A percentile compares a stretch with the other conserved stretches of the same genome.
Evolutionary conservation across 768 basidiomycete species (phyloP).

Genomic region (Amanita muscaria): DNA sequence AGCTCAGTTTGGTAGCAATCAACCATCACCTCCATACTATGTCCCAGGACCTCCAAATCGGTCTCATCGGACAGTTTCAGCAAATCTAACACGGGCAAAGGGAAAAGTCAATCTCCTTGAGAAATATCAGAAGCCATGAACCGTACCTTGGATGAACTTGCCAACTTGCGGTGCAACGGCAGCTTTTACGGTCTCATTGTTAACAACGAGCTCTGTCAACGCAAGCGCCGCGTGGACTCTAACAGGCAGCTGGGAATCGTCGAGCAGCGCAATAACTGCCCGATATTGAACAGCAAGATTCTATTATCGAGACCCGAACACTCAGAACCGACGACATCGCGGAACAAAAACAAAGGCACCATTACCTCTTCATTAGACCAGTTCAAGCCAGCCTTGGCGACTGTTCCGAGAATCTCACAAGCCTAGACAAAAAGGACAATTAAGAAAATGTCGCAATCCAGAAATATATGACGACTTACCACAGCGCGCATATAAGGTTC

Average conservation of each 20-base stretch:
- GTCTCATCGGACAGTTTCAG: slow-evolving; percentile 87
- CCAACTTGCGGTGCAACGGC: slow-evolving; percentile 71
- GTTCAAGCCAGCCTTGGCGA: slow-evolving; percentile 58
- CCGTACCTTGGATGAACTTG: slow-evolving; percentile 76
- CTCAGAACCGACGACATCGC: slow-evolving; percentile 1
- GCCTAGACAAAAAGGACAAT: slow-evolving; percentile 36
- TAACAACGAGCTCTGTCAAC: slow-evolving; percentile 64
- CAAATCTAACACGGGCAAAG: slow-evolving; percentile 40
- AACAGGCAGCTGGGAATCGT: slow-evolving; percentile 76
- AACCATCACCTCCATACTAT: slow-evolving; percentile 80
- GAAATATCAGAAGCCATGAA: background rate
- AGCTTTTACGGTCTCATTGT: slow-evolving; percentile 59
- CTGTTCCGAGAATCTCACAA: slow-evolving; percentile 69
- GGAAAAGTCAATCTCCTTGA: background rate
- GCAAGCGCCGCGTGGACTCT: slow-evolving; percentile 77
- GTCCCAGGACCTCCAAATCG: slow-evolving; percentile 77
- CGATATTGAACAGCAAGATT: slow-evolving; percentile 56
- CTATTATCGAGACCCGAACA: slow-evolving; percentile 24
- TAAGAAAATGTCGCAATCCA: slow-evolving; percentile 1
- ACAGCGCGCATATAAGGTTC: slow-evolving; percentile 74
- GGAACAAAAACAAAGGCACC: slow-evolving; percentile 7
- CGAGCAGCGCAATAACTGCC: slow-evolving; percentile 56
- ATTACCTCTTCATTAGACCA: slow-evolving; percentile 59
- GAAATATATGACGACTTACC: slow-evolving; percentile 35
- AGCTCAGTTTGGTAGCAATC: slow-evolving; percentile 79